Evolutionary conservation across 2,329 filamentous ascomycete genomes (phyloP), one percentile per base, ranked within the genome.

Genomic region (Didymella sp.): DNA sequence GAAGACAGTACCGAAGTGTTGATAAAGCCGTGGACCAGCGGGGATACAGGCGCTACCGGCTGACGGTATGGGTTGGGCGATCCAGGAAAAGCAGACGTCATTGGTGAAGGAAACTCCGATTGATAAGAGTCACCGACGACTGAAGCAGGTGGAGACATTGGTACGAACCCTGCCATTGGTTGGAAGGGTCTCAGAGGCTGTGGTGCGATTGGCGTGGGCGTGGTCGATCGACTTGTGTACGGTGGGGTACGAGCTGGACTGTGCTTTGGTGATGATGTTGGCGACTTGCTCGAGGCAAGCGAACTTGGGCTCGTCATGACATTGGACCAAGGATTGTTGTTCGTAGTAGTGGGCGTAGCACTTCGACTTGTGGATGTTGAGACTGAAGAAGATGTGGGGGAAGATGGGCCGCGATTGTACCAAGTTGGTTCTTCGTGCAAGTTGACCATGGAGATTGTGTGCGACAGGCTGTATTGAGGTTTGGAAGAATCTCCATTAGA

Each of bases 361-460:
- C 73, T 75, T 52, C 75, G 67, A 54, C 73, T 76, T 19, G 70
- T 73, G 48, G 66, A 69, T 12, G 74, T 76, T 4, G 76, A 77
- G 24, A 74, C 73, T 1, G 75, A 76, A n/a, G 74, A 77, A n/a
- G 72, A 63, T 33, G 73, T 72, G 13, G 74, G 74, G 56, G 76
- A 76, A 13, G 74, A 67, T 12, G 74, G 68, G 8, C 68, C 66
- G 27, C 73, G 69, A 41, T 64, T 69, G 58, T 74, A 73, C 75
- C 74, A 76, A 27, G 67, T 61, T 35, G 70, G 66, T 46, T 76
- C 73, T 35, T 76, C 74, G 57, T 76, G 74, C 51, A 78, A 66
- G 58, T 78, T 76, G 45, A 75, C 68, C 74, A 77, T 76, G 38
- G 75, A 77, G 51, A 75, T 72, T 40, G 74, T 74, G 51, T 76